Evolutionary conservation across 371 early-diverging fungal genomes (phyloP), one percentile per base, ranked within the genome.

Genomic region (Mucor indicus): DNA sequence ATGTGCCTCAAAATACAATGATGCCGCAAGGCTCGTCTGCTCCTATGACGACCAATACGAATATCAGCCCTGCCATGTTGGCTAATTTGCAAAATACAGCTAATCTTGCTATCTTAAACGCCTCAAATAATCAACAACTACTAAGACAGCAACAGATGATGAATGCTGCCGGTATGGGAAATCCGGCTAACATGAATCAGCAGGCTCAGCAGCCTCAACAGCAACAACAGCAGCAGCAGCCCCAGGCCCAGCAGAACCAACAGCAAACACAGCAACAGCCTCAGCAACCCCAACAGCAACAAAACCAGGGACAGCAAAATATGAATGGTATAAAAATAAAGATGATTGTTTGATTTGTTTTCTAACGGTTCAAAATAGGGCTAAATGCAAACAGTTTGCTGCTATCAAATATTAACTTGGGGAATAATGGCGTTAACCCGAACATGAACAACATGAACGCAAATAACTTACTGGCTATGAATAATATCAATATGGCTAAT

Each of bases 381-480:
- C 40, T 75, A 13, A 75, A 68, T 49, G 57, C 60, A 9, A 65
- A 69, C 44, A 71, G 72, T 38, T 33, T 75, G 10, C 36, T 75
- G 13, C 39, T 75, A 7, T 75, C 75, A 6, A 70, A 75, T 31
- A 55, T 70, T 29, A 71, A 69, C 38, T 47, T 73, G 8, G 53
- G 49, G 1, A 65, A 62, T 6, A 53, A 47, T 30, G 37, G n/a
- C 39, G 54, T 38, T 1, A 55, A 48, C 7, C 44, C 53, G 16
- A 52, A 47, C 38, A 54, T 43, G 23, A 50, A 36, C 30, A 52
- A 46, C n/a, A 44, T 41, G 19, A 50, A 44, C 23, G 37, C 54
- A 9, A 61, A 48, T 37, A 55, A 54, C 21, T 37, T 62, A 29
- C 49, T 60, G 20, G 55, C 49, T 3, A 55, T 70, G 46, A 55